phyloP scores from a whole-genome alignment of 2,329 filamentous ascomycete genomes.

The Claviceps sp. region DNA sequence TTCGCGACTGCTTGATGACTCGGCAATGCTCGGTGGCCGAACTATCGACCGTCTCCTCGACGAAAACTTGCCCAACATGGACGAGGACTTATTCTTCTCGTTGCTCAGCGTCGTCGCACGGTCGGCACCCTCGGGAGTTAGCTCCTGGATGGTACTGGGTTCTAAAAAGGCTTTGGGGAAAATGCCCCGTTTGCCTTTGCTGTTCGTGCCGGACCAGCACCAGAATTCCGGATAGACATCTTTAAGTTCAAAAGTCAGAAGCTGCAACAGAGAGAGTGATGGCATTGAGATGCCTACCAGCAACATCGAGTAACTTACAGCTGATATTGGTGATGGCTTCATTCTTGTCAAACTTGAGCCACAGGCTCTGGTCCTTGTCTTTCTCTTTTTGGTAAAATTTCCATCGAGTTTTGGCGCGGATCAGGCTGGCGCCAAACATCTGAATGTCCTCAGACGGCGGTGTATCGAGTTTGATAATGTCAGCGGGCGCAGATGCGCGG shows the following conservation, averaged over 20 bases:
- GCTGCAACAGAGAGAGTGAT: background rate
- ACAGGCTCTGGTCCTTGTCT: constrained; percentile 30
- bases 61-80: constrained; percentile 21
- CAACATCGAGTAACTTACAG: constrained; percentile 26
- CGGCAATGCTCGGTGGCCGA: constrained; percentile 20
- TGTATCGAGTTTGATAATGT: constrained; percentile 33
- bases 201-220: constrained; percentile 42
- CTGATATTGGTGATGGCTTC: constrained; percentile 53
- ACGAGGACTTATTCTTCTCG: constrained; percentile 21
- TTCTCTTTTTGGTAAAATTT: constrained; percentile 35
- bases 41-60: constrained; percentile 17
- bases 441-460: constrained; percentile 33
- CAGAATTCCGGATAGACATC: constrained; percentile 35
- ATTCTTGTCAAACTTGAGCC: constrained; percentile 51
- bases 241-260: constrained; percentile 9
- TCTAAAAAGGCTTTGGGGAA: constrained; percentile 39
- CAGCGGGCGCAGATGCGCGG: constrained; percentile 35
- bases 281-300: background rate
- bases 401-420: constrained; percentile 38
- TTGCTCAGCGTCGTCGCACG: constrained; percentile 18
- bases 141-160: constrained; percentile 28
- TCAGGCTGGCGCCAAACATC: constrained; percentile 30
- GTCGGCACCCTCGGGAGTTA: constrained; percentile 14
- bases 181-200: constrained; percentile 38
- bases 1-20: constrained; percentile 20